Percentiles rank a stretch among this genome's conserved stretches.
Conservation (phyloP, 306 rosid genomes). For the Cyamopsis tetragonoloba region DNA sequence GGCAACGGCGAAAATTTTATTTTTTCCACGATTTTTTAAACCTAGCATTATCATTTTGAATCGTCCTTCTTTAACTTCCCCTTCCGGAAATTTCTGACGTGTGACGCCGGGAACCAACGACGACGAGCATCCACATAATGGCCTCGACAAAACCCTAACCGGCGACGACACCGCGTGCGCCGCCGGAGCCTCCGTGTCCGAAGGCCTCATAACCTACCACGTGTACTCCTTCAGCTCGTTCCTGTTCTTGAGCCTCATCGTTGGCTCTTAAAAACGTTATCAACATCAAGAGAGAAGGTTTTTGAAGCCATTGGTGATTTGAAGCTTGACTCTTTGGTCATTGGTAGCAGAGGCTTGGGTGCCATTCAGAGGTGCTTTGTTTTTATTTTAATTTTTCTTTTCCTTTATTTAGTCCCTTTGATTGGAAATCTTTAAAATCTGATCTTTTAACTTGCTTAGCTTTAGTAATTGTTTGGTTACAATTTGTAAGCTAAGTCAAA, state of each 20-base stretch:
- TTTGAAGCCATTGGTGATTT: conserved; percentile 35
- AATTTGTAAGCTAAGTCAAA: too few species aligned
- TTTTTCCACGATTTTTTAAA: too few species aligned
- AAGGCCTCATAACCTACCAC: conserved; percentile 59
- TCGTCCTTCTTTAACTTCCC: not conserved
- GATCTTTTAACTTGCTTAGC: not conserved
- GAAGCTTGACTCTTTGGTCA: conserved; percentile 45
- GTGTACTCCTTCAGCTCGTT: conserved; percentile 89
- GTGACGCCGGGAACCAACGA: conserved; percentile 34
- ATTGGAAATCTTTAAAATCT: not conserved
- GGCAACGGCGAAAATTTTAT: not conserved
- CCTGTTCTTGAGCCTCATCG: conserved; percentile 92
- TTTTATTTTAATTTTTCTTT: not conserved
- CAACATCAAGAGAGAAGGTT: conserved; percentile 48
- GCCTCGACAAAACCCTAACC: conserved; percentile 48
- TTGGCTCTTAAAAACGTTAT: conserved; percentile 73
- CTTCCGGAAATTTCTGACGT: conserved; percentile 43
- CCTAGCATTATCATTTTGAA: too few species aligned
- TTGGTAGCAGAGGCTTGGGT: conserved; percentile 63
- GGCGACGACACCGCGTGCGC: conserved; percentile 31
- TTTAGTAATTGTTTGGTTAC: too few species aligned
- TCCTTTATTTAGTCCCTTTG: not conserved
- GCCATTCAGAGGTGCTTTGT: conserved; percentile 40
- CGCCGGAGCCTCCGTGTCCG: conserved; percentile 40
- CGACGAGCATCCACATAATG: conserved; percentile 69